These are phyloP conservation scores for Uncinocarpus reesii DNA, from an alignment of 2,329 filamentous ascomycete genomes.

Conservation along the genomic window DNA sequence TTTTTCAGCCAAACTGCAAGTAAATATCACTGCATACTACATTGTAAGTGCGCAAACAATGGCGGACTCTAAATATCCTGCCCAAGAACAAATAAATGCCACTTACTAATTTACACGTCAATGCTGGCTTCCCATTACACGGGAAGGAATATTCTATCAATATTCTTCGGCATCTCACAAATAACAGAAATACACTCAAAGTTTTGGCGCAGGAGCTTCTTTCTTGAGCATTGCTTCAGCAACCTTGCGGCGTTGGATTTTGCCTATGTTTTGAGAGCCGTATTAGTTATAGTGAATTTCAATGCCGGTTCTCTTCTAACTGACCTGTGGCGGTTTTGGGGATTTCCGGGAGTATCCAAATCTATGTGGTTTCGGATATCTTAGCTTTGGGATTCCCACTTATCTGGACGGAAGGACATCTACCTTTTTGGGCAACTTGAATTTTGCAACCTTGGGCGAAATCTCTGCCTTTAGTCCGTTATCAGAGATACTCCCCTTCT, in stretches of 20 bases:
- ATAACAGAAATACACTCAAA: conserved; percentile 29
- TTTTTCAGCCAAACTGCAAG: too few species aligned
- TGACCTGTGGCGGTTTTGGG: conserved; percentile 69
- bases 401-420: too few species aligned
- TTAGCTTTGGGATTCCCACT: conserved; percentile 6
- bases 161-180: neutral
- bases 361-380: conserved; percentile 33
- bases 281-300: neutral
- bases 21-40: too few species aligned
- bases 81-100: too few species aligned
- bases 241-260: conserved; percentile 78
- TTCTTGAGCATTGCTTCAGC: conserved; percentile 73
- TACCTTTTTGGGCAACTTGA: conserved; percentile 77
- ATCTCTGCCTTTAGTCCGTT: conserved; percentile 60
- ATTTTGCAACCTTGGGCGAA: conserved; percentile 61
- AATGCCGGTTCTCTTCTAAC: neutral
- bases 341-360: conserved; percentile 75
- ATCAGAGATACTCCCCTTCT: conserved; percentile 46
- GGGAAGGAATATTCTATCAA: neutral
- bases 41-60: too few species aligned
- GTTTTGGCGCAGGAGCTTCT: conserved; percentile 45
- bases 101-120: too few species aligned
- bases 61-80: too few species aligned
- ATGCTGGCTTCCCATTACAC: too few species aligned
- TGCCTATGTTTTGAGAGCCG: conserved; percentile 46